These are phyloP conservation scores for Xerocomellus amylosporus DNA, from an alignment of 768 basidiomycete species.

Conservation along the genomic window DNA sequence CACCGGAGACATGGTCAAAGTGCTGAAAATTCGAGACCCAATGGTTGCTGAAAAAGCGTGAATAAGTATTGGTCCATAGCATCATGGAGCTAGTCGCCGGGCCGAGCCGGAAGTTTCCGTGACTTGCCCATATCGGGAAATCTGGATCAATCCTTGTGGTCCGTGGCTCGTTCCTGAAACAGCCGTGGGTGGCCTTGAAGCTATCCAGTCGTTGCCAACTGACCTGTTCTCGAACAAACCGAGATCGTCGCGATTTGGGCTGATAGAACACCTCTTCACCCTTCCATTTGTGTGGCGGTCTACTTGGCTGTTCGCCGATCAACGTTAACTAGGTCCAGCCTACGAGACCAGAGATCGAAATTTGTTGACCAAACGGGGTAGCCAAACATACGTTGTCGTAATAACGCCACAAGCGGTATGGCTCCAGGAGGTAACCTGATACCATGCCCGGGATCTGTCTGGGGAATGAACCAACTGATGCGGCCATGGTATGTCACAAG, in stretches of 20 bases:
- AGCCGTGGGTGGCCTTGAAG: conserved; percentile 15
- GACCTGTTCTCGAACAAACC: conserved; percentile 16
- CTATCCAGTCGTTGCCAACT: conserved; percentile 10
- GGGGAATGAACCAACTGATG: not conserved
- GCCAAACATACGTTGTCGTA: not conserved
- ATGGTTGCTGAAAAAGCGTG: conserved; percentile 1
- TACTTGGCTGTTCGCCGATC: conserved; percentile 23
- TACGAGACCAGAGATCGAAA: conserved; percentile 5
- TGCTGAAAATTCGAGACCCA: conserved; percentile 6
- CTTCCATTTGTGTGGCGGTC: not conserved
- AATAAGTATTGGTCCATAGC: conserved; percentile 29
- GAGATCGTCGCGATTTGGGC: conserved; percentile 24
- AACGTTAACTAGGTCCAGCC: conserved; percentile 2
- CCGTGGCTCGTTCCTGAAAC: conserved; percentile 29
- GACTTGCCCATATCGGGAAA: conserved; percentile 27
- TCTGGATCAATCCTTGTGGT: conserved; percentile 5
- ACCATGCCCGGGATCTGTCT: conserved; percentile 13
- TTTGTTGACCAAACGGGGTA: not conserved
- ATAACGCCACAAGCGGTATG: conserved; percentile 1
- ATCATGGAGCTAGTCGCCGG: conserved; percentile 17
- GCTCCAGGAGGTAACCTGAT: not conserved
- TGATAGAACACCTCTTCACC: conserved; percentile 20
- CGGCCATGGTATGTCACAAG: conserved; percentile 1
- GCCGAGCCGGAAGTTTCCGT: conserved; percentile 30
- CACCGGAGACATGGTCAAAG: conserved; percentile 26